These are phyloP conservation scores for Hyaloscypha finlandica DNA, from an alignment of 495 filamentous ascomycete species.

Conservation along the genomic window DNA sequence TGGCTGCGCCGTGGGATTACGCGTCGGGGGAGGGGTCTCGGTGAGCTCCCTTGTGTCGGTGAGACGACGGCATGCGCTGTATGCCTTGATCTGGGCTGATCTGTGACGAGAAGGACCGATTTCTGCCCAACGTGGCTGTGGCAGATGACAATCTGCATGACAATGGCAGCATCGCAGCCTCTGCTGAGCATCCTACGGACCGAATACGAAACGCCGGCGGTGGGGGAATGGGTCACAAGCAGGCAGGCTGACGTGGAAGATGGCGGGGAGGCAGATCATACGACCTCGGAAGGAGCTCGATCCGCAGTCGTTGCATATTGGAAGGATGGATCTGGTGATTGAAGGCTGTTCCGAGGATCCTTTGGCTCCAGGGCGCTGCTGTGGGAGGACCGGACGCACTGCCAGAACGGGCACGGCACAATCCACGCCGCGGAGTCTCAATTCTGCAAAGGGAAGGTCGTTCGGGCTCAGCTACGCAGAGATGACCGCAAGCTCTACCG, in stretches of 20 bases:
- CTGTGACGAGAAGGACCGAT: constrained; percentile 1
- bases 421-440: constrained; percentile 6
- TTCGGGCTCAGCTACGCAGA: constrained; percentile 18
- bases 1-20: constrained; percentile 23
- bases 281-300: background rate
- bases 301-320: background rate
- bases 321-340: no score
- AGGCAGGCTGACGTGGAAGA: constrained; percentile 15
- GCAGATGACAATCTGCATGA: constrained; percentile 22
- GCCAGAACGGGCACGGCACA: constrained; percentile 18
- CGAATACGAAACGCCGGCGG: constrained; percentile 28
- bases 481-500: constrained; percentile 17
- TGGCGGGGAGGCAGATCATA: background rate
- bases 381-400: no score
- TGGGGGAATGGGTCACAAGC: constrained; percentile 23
- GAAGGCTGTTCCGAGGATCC: no score
- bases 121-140: constrained; percentile 17
- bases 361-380: no score
- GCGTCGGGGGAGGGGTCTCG: background rate
- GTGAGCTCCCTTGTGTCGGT: background rate
- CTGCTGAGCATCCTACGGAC: constrained; percentile 25
- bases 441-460: constrained; percentile 25
- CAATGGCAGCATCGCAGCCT: constrained; percentile 26
- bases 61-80: constrained; percentile 11
- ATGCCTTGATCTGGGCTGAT: constrained; percentile 23